Conservation (phyloP, 2,329 filamentous ascomycete genomes). For the Colletotrichum sp. region DNA sequence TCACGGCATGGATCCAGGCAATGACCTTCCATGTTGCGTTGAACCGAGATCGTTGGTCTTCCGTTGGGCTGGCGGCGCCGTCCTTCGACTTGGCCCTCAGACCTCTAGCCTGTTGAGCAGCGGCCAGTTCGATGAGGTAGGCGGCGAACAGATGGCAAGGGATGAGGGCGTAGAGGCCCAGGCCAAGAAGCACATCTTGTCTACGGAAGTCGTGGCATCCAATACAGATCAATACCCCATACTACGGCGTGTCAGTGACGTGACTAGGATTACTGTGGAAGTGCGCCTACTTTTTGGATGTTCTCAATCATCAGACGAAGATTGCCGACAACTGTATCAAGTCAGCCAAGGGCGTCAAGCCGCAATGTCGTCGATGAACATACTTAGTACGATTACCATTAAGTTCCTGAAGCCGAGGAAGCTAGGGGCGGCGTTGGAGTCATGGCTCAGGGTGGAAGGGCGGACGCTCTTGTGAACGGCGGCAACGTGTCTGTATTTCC, state of each 20-base stretch:
- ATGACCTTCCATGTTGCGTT: conserved; percentile 80
- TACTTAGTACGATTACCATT: conserved; percentile 91
- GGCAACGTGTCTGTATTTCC: conserved; percentile 90
- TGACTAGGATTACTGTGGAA: conserved; percentile 19
- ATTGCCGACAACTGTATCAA: conserved; percentile 80
- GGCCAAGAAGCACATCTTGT: conserved; percentile 77
- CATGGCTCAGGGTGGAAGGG: conserved; percentile 86
- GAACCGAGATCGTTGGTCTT: conserved; percentile 70
- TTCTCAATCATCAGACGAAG: conserved; percentile 95
- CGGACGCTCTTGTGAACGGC: conserved; percentile 78
- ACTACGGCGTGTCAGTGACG: conserved; percentile 55
- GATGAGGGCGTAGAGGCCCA: conserved; percentile 83
- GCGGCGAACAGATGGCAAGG: conserved; percentile 91
- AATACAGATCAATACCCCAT: conserved; percentile 92
- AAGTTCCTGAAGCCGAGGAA: conserved; percentile 95
- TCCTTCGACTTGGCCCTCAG: conserved; percentile 62
- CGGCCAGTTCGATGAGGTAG: conserved; percentile 85
- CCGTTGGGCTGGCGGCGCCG: conserved; percentile 59
- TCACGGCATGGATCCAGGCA: conserved; percentile 80
- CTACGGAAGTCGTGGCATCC: conserved; percentile 86
- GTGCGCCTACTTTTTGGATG: conserved; percentile 76
- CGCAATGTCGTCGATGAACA: conserved; percentile 25
- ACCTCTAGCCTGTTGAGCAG: conserved; percentile 78
- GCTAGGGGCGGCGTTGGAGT: conserved; percentile 75
- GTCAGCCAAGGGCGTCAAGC: conserved; percentile 12